Percentiles rank a stretch among this genome's conserved stretches.
Conservation (phyloP, 1,139 yeast genomes). For the Candida sp. region DNA sequence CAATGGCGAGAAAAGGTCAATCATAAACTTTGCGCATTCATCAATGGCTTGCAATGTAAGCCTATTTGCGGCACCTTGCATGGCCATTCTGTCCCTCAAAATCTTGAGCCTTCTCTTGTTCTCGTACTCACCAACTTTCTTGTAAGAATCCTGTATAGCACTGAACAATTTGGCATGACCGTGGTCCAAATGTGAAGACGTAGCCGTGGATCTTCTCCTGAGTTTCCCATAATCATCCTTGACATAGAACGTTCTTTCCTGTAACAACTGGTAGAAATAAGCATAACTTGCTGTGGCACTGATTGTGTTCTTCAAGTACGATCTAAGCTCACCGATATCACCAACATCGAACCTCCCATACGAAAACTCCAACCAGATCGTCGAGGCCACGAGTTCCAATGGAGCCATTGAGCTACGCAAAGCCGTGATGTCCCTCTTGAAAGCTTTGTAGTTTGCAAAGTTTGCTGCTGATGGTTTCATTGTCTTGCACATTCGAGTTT, state of each 20-base stretch:
- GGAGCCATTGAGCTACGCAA: constrained; percentile 24
- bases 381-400: constrained; percentile 24
- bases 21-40: constrained; percentile 21
- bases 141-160: constrained; percentile 34
- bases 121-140: constrained; percentile 36
- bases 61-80: constrained; percentile 17
- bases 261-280: constrained; percentile 34
- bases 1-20: constrained; percentile 22
- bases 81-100: constrained; percentile 24
- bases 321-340: constrained; percentile 30
- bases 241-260: constrained; percentile 28
- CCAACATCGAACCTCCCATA: constrained; percentile 35
- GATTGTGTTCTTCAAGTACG: constrained; percentile 26
- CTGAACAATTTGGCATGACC: constrained; percentile 24
- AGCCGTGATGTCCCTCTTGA: constrained; percentile 21
- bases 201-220: constrained; percentile 18
- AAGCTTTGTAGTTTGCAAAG: constrained; percentile 26
- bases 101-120: constrained; percentile 23
- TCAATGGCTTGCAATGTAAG: constrained; percentile 29
- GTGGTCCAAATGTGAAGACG: constrained; percentile 17
- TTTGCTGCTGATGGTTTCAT: constrained; percentile 32
- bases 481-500: constrained; percentile 26
- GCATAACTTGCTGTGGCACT: constrained; percentile 30
- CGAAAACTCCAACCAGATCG: constrained; percentile 28
- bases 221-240: constrained; percentile 17